Evolutionary conservation across 192 early-diverging fungal genomes (phyloP), one percentile per base, ranked within the genome.

Genomic region (Jimgerdemannia flammicorona): DNA sequence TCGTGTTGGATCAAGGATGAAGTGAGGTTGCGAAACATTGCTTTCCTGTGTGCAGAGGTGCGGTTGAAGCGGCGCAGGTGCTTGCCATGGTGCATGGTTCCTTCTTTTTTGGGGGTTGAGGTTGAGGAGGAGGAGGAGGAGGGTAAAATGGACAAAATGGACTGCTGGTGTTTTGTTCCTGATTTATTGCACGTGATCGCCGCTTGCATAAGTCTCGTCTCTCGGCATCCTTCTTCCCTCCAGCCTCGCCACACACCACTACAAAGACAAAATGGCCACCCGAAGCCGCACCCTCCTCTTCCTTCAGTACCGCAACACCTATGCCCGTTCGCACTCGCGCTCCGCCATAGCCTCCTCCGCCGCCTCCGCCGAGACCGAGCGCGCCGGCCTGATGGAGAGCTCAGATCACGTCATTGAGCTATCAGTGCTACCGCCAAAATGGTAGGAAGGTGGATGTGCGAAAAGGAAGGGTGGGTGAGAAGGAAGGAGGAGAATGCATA

Each of bases 281-380:
- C 89, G 97, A 72, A 93, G 89, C 78, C 92, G 96, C 77, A 97
- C 95, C 43, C 87, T 96, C 65, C 85, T 99, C 18, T 99, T 97
- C 82, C 80, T 96, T 67, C 95, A 99, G 84, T 97, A 93, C 84
- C 89, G 97, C 70, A 96, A 97, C 76, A 92, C 95, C 9, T 95
- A 94, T 78, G 88, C 86, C 29, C 74, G 93, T 63, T 86, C 93
- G 77, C 75, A 70, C 64, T 82, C 82, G 75, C 85, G 81, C 72
- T 84, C 78, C 77, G 82, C 74, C 70, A 81, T 78, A 75, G 70
- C 76, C 66, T 80, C 78, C 40, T 41, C 71, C 7, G 70, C 71
- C 4, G 72, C 70, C 8, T 81, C 82, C 44, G 75, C 67, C 39
- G 73, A 80, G 43, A 72, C 74, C 49, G 90, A 88, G 49, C 85